Base-by-base conservation (phyloP, 78 protist species). In the Dictyostelium citrinum region DNA sequence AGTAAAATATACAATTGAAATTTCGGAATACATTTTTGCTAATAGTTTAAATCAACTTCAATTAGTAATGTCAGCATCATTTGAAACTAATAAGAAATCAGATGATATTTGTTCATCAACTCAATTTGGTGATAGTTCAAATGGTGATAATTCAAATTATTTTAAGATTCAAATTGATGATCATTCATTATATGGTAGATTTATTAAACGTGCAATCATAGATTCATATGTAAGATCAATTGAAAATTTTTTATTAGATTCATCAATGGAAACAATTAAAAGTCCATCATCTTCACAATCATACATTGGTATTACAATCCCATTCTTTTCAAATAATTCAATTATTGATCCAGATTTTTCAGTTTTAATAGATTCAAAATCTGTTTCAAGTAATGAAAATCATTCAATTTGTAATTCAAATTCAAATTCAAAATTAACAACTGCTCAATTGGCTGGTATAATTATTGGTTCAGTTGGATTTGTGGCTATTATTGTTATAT, bases 261-360 rank as follows among this genome's bases (percentile, higher is more conserved):
- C 22, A 10, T 27, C 76, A 70, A 70, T 70, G 76, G 10, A 17
- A 27, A 29, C 24, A 5, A 33, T 27, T 27, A 27, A n/a, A 70
- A 70, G 7, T 33, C 29, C 76, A 14, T 33, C 35, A 70, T 16
- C 20, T 2, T 70, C 84, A 55, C 84, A 51, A 51, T 79, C 84
- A 3, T 79, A 22, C 0, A 79, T 79, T 51, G 84, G 84, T 45
- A 51, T 79, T 17, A 79, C 49, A n/a, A 79, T 79, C 17, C 84
- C 84, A 43, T 5, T 31, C 74, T 79, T 27, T 51, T 12, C 2
- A 14, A 33, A 11, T 16, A 31, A 17, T 35, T 39, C 31, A 8
- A 46, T 55, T 3, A 33, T 79, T 10, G 84, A 79, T 35, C 84
- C 84, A 6, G 84, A 79, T 49, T 79, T 79, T 29, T 24, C 74